Evolutionary conservation across 345 rosid genomes (phyloP), one percentile per base, ranked within the genome.

Genomic region (Eucalyptus albens): DNA sequence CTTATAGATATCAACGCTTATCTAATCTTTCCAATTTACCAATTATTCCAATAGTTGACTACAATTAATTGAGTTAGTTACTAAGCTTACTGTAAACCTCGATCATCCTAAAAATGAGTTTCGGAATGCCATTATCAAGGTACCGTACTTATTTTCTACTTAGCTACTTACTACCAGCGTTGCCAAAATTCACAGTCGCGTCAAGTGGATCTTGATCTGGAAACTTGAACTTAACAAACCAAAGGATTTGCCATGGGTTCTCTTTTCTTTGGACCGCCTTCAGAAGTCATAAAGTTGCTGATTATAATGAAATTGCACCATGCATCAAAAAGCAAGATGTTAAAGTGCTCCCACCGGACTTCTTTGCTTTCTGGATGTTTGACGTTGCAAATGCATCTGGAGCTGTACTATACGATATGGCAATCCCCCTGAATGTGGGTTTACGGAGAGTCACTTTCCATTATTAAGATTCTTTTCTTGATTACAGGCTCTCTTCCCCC

Each of bases 51-150:
- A 55, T 21, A 4, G 11, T 55, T 55, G 60, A 55, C 60, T 21
- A 55, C 60, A 55, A 1, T 55, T 55, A 55, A 55, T 55, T 55
- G 60, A 51, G 60, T 55, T 22, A 0, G 60, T 55, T 22, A 21
- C 97, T 62, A 96, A 97, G 91, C 93, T 96, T 22, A 51, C 9
- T 31, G 99, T 96, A 33, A 94, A 96, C 3, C 93, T 96, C 56
- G 96, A 97, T 91, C 97, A 94, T 92, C 95, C 93, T 94, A 96
- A 96, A 89, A 91, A 94, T 91, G 88, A 92, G 15, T 94, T 89
- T 88, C 96, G 98, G 29, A 93, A 91, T 89, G 93, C 98, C 87
- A 93, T 96, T 86, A 95, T 91, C 94, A 97, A 96, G 98, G 98
- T 96, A 89, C 29, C 53, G 42, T 9, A 33, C 87, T 47, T 88